These are phyloP conservation scores for Colletotrichum godetiae DNA, from an alignment of 2,329 filamentous ascomycete species.

Conservation along the genomic window DNA sequence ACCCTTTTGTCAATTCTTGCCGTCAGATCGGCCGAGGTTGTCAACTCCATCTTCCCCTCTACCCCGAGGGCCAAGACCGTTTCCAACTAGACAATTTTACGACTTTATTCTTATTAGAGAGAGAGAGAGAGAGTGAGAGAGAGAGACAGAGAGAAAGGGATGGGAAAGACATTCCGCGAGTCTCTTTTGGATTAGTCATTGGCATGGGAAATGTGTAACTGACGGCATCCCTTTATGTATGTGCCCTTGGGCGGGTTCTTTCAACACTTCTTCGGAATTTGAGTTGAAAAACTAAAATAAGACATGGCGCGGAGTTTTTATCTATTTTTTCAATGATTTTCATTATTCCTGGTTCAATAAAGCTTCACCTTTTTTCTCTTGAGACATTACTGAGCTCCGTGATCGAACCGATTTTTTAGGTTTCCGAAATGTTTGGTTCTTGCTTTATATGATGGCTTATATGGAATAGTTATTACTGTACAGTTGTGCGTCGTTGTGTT, in stretches of 20 bases:
- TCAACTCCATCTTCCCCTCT: conserved; percentile 74
- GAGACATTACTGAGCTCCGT: not conserved
- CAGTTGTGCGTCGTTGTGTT: conserved; percentile 42
- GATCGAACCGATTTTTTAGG: not conserved
- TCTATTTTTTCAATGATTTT: not conserved
- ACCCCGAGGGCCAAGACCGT: conserved; percentile 24
- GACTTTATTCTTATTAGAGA: conserved; percentile 13
- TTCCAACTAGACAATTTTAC: conserved; percentile 22
- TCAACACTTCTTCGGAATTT: conserved; percentile 5
- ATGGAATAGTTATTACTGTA: conserved; percentile 32
- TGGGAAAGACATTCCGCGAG: not conserved
- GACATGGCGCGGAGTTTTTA: conserved; percentile 34
- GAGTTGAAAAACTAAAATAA: conserved; percentile 32
- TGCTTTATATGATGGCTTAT: not conserved
- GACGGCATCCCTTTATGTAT: conserved; percentile 15
- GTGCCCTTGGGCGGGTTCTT: not conserved
- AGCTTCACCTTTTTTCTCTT: not conserved
- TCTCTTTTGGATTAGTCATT: conserved; percentile 2
- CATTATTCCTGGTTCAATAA: not conserved
- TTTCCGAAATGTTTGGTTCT: not conserved
- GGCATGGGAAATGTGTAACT: conserved; percentile 7
- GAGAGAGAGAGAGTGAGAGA: not conserved
- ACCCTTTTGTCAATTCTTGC: conserved; percentile 84
- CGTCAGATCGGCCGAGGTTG: conserved; percentile 81
- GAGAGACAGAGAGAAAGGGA: not conserved